Evolutionary conservation across 2,329 filamentous ascomycete genomes (phyloP).

Genomic region (Trichoderma sp.): DNA sequence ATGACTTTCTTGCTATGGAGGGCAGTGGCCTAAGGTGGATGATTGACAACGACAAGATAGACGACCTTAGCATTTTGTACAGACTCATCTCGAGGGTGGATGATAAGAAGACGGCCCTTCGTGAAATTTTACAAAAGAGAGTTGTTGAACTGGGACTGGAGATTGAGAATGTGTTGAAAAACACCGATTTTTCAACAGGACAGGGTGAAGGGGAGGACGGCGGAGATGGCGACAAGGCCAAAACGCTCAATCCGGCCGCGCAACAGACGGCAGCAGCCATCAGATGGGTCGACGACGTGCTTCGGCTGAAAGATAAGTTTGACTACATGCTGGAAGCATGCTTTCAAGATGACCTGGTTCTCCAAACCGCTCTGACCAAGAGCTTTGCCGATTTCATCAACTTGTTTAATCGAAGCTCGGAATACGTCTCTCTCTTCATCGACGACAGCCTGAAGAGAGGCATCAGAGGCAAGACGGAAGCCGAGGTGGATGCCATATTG

Average conservation of each 20-base stretch:
- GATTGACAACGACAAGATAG: slow-evolving; percentile 83
- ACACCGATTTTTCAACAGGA: slow-evolving; percentile 54
- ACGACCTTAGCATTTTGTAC: slow-evolving; percentile 81
- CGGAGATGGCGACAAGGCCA: slow-evolving; percentile 43
- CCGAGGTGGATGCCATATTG: slow-evolving; percentile 78
- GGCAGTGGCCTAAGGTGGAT: slow-evolving; percentile 82
- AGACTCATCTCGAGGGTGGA: slow-evolving; percentile 78
- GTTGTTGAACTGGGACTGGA: slow-evolving; percentile 79
- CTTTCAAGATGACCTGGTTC: slow-evolving; percentile 71
- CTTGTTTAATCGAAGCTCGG: slow-evolving; percentile 77
- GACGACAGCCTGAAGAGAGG: slow-evolving; percentile 95
- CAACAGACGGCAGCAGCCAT: slow-evolving; percentile 85
- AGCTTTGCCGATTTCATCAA: slow-evolving; percentile 96
- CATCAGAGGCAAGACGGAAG: slow-evolving; percentile 88
- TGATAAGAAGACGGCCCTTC: slow-evolving; percentile 68
- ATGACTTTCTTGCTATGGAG: slow-evolving; percentile 82
- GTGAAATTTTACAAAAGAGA: slow-evolving; percentile 68
- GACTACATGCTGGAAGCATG: slow-evolving; percentile 74
- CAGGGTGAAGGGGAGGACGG: slow-evolving; percentile 49
- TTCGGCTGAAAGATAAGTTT: slow-evolving; percentile 85
- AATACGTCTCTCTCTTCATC: slow-evolving; percentile 94
- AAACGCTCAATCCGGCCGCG: slow-evolving; percentile 54
- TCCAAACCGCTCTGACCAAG: slow-evolving; percentile 80
- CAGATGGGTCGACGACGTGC: slow-evolving; percentile 92
- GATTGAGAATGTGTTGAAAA: slow-evolving; percentile 69